Percentiles rank a stretch among this genome's conserved stretches.
phyloP scores from a whole-genome alignment of 352 stramenopile species.

The Phytophthora ohioensis region DNA sequence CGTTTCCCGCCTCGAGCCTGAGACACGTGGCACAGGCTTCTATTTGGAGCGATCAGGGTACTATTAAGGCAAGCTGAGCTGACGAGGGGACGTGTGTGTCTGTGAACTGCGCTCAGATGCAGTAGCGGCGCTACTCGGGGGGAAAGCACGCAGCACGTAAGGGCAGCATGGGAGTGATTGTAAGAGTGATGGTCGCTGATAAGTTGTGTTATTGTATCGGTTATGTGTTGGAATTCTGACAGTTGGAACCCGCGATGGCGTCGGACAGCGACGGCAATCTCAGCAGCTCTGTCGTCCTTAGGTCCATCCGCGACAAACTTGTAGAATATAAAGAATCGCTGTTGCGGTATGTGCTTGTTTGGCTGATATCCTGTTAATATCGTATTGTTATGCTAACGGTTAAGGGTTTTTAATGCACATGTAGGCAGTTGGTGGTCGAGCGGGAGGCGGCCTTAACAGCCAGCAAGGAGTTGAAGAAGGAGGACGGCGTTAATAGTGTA shows the following conservation, averaged over 20 bases:
- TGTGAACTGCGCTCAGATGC: conserved; percentile 37
- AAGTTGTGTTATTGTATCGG: conserved; percentile 34
- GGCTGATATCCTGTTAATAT: conserved; percentile 1
- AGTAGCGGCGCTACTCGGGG: conserved; percentile 36
- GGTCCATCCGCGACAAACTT: conserved; percentile 67
- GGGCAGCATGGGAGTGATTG: not conserved
- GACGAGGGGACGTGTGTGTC: conserved; percentile 25
- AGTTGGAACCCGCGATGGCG: conserved; percentile 67
- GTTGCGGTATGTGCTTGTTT: conserved; percentile 56
- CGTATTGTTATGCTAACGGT: conserved; percentile 9
- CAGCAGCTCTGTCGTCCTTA: conserved; percentile 54
- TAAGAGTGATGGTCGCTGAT: conserved; percentile 34
- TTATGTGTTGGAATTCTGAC: conserved; percentile 27
- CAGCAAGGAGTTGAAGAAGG: conserved; percentile 23
- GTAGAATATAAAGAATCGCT: conserved; percentile 78
- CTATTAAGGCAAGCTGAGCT: conserved; percentile 14
- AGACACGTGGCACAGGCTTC: conserved; percentile 19
- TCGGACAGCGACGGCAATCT: conserved; percentile 49
- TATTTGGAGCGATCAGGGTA: conserved; percentile 3
- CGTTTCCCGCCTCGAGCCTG: conserved; percentile 21
- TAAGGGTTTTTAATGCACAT: conserved; percentile 9
- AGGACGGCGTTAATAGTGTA: conserved; percentile 39
- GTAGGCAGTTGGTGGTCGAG: conserved; percentile 73
- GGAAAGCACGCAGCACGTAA: conserved; percentile 38
- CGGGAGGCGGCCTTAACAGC: conserved; percentile 45